Conservation (phyloP, 129 eudicot species). For the Flaveria robusta region DNA sequence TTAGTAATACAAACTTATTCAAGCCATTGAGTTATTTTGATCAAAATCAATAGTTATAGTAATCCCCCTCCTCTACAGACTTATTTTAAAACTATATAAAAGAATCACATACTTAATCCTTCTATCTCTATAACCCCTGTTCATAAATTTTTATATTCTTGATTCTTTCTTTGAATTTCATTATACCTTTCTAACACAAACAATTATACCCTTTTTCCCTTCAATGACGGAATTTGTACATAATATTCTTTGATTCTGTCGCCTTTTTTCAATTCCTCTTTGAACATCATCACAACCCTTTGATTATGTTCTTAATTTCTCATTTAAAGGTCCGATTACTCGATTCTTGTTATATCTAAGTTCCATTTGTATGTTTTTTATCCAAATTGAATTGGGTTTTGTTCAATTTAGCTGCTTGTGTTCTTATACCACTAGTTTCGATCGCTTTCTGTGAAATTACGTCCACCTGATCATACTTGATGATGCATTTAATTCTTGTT, state of each 20-base stretch:
- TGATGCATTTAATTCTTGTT: neutral
- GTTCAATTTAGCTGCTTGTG: neutral
- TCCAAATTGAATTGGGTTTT: constrained; percentile 15
- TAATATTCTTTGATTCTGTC: constrained; percentile 27
- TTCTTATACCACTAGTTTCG: neutral
- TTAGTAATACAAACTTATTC: too few relatives aligned
- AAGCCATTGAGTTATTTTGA: too few relatives aligned
- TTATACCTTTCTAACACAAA: constrained; percentile 33
- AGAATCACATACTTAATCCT: neutral
- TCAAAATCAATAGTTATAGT: too few relatives aligned
- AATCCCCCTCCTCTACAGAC: too few relatives aligned
- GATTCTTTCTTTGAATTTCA: constrained; percentile 28
- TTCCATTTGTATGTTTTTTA: neutral
- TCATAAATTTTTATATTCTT: constrained; percentile 1
- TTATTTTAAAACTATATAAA: too few relatives aligned
- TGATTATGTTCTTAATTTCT: neutral
- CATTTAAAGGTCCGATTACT: constrained; percentile 30
- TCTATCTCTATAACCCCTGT: constrained; percentile 15
- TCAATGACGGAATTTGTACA: constrained; percentile 17
- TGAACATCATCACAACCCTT: constrained; percentile 25
- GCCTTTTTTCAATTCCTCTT: constrained; percentile 11
- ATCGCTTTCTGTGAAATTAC: neutral
- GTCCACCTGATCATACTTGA: constrained; percentile 12
- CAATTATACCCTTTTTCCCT: constrained; percentile 33
- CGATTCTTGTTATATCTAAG: neutral